Evolutionary conservation across 257 asterid genomes (phyloP), one percentile per base, ranked within the genome.

Genomic region (Linaria vulgaris): DNA sequence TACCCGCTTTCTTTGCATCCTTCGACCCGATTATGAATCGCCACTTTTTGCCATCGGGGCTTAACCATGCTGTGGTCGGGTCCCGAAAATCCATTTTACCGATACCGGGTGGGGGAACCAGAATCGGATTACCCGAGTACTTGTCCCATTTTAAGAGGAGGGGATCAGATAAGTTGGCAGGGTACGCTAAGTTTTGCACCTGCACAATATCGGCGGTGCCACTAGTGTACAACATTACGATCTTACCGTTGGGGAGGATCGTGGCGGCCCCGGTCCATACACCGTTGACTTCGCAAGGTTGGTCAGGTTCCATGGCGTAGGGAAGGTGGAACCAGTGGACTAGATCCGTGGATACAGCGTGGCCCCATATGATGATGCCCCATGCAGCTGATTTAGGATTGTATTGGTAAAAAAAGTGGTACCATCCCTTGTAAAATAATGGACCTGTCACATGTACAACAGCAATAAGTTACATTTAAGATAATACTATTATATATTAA

Each of bases 211-310:
- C 82, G 5, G 52, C 5, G 15, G 95, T 83, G 72, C 74, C 84
- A 1, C 96, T 96, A 0, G 97, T 90, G 76, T 90, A 90, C 1
- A 90, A 61, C 83, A 90, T 90, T 0, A 74, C 60, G 73, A 90
- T 85, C 67, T 59, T 69, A 23, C 97, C 97, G 23, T 80, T 80
- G 8, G 91, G 90, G 2, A 82, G 88, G 77, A 81, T 64, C 0
- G 97, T 90, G 22, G 97, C 96, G 11, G 97, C 87, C 3, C 97
- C 97, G 0, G 96, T 80, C 97, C 97, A 90, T 14, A 90, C 96
- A 0, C 97, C 97, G 19, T 82, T 87, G 41, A 83, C 58, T 34
- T 90, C 97, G 47, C 78, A 87, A 79, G 87, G 79, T 17, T 74
- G 78, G 41, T 90, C 96, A 12, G 95, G 95, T 14, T 78, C 87